Percentiles rank a stretch among this genome's conserved stretches.
Conservation (phyloP, 2,329 filamentous ascomycete genomes). For the Aspergillus unguis region DNA sequence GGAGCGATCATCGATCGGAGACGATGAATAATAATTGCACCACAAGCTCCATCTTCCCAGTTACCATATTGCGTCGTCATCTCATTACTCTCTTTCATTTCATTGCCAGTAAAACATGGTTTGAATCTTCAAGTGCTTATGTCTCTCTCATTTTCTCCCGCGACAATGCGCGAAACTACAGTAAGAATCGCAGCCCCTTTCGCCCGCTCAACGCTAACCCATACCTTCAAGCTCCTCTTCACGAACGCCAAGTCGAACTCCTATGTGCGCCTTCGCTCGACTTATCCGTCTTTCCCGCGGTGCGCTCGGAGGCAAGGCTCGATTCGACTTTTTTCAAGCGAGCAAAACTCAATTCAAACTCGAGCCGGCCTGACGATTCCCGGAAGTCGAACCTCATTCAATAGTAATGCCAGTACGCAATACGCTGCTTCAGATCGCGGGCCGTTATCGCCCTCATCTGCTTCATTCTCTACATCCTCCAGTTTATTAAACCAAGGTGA, state of each 20-base stretch:
- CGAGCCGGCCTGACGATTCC: conserved; percentile 11
- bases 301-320: conserved; percentile 18
- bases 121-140: conserved; percentile 16
- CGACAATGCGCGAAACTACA: conserved; percentile 30
- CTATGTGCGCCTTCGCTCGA: conserved; percentile 22
- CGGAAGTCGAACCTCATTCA: conserved; percentile 17
- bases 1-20: conserved; percentile 7
- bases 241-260: conserved; percentile 20
- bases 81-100: neutral
- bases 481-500: conserved; percentile 43
- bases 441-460: conserved; percentile 18
- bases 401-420: conserved; percentile 13
- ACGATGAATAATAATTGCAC: conserved; percentile 12
- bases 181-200: conserved; percentile 21
- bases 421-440: conserved; percentile 16
- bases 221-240: conserved; percentile 22
- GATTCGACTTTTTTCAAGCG: conserved; percentile 31
- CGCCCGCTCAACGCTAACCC: conserved; percentile 8
- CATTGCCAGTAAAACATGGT: conserved; percentile 23
- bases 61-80: conserved; percentile 8
- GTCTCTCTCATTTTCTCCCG: conserved; percentile 23
- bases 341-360: conserved; percentile 20
- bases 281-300: conserved; percentile 18
- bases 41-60: neutral
- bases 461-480: conserved; percentile 34